Conservation (phyloP, 1,284 basidiomycete genomes). For the Austroboletus niveus region DNA sequence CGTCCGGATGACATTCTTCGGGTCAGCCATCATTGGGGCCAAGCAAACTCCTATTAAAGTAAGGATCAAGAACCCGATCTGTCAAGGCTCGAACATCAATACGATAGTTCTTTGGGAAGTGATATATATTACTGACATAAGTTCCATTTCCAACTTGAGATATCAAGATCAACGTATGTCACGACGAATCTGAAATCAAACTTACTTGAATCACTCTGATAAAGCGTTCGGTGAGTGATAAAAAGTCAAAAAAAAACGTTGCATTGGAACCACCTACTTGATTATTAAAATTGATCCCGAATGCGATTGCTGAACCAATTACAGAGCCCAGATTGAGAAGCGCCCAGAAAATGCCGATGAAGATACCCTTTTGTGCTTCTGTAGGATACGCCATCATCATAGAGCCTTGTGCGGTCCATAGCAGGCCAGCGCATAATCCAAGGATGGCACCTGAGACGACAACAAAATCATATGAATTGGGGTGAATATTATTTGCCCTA, state of each 20-base stretch:
- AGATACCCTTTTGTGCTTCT: slow-evolving; percentile 73
- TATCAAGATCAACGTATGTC: slow-evolving; percentile 5
- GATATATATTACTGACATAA: slow-evolving; percentile 44
- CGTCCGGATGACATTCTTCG: slow-evolving; percentile 63
- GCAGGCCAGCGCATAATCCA: slow-evolving; percentile 77
- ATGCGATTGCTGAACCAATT: slow-evolving; percentile 64
- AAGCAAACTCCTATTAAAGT: slow-evolving; percentile 63
- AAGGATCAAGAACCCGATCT: slow-evolving; percentile 75
- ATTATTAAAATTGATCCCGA: slow-evolving; percentile 55
- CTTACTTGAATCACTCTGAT: slow-evolving; percentile 26
- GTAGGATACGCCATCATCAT: slow-evolving; percentile 84
- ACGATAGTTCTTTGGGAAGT: not conserved
- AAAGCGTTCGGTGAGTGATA: not conserved
- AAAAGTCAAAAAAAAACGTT: no score
- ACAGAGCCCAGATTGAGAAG: slow-evolving; percentile 76
- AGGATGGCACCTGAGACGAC: slow-evolving; percentile 79
- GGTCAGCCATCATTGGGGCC: slow-evolving; percentile 67
- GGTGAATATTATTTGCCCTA: slow-evolving; percentile 70
- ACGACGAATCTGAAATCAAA: not conserved
- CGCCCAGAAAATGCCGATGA: slow-evolving; percentile 76
- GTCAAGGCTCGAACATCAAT: not conserved
- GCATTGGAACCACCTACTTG: slow-evolving; percentile 31
- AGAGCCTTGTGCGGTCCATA: slow-evolving; percentile 86
- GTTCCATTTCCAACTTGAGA: slow-evolving; percentile 54
- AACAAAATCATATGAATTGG: slow-evolving; percentile 58